These are phyloP conservation scores for Exophiala mesophila DNA, from an alignment of 2,329 filamentous ascomycete genomes.

Conservation along the genomic window DNA sequence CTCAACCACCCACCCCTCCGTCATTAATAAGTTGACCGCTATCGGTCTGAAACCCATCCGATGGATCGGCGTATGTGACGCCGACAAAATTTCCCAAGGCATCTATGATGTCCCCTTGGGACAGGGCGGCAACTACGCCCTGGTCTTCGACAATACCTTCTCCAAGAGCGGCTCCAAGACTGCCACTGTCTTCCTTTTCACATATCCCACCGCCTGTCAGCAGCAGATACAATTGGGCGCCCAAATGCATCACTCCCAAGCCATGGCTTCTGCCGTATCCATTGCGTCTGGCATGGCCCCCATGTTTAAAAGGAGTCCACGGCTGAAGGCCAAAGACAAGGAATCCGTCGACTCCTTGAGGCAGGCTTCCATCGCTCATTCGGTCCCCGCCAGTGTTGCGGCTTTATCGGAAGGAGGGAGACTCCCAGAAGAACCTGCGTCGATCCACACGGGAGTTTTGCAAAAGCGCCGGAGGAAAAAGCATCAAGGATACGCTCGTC, in stretches of 20 bases:
- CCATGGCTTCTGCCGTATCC: conserved; percentile 43
- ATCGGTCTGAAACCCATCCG: conserved; percentile 60
- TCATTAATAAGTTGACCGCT: conserved; percentile 59
- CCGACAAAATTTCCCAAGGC: conserved; percentile 89
- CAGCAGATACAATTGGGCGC: conserved; percentile 39
- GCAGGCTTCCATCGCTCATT: conserved; percentile 28
- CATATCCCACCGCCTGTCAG: conserved; percentile 71
- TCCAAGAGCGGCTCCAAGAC: conserved; percentile 93
- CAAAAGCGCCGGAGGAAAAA: conserved; percentile 89
- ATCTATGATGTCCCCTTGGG: conserved; percentile 71
- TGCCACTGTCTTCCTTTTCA: conserved; percentile 88
- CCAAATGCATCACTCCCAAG: conserved; percentile 50
- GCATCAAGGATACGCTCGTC: conserved; percentile 84
- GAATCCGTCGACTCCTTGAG: conserved; percentile 51
- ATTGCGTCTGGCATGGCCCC: conserved; percentile 14
- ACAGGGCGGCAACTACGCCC: conserved; percentile 86
- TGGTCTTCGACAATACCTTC: conserved; percentile 98
- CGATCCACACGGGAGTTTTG: conserved; percentile 76
- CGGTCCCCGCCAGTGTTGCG: conserved; percentile 8
- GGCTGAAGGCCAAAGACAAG: conserved; percentile 36
- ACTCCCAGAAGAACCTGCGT: conserved; percentile 28
- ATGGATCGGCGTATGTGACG: conserved; percentile 94
- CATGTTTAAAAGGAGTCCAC: conserved; percentile 33
- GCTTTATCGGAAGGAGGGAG: conserved; percentile 9
- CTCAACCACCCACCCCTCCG: conserved; percentile 50